Evolutionary conservation across 306 rosid species (phyloP).

Genomic region (Trifolium fragiferum): DNA sequence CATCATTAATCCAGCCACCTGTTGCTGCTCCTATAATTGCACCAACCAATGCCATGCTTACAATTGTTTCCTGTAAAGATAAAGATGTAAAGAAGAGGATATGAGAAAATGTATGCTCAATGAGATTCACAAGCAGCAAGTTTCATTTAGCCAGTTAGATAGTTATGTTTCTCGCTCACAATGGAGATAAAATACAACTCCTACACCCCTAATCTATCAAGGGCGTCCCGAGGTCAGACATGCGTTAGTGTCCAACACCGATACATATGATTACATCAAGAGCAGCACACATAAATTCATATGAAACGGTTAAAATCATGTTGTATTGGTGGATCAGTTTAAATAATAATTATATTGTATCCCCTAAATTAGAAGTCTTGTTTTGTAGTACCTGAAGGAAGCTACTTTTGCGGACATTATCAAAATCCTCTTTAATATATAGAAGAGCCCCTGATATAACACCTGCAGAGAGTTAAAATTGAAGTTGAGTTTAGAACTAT

Average conservation of each 20-base stretch:
- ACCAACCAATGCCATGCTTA: constrained; percentile 86
- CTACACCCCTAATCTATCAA: not conserved
- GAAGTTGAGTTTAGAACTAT: too few relatives aligned
- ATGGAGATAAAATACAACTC: not conserved
- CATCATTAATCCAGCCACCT: constrained; percentile 86
- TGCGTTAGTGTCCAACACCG: too few relatives aligned
- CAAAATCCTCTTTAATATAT: constrained; percentile 52
- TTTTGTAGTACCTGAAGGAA: constrained; percentile 47
- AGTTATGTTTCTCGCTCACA: constrained; percentile 2
- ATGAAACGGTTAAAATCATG: too few relatives aligned
- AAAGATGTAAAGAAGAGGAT: constrained; percentile 6
- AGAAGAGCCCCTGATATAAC: constrained; percentile 52
- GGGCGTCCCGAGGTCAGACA: too few relatives aligned
- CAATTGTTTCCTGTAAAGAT: constrained; percentile 70
- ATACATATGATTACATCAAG: too few relatives aligned
- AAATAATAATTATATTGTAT: too few relatives aligned
- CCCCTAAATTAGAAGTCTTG: too few relatives aligned
- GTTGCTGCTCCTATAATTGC: constrained; percentile 77
- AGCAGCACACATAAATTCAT: too few relatives aligned
- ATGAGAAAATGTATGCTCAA: constrained; percentile 3
- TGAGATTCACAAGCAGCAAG: constrained; percentile 9
- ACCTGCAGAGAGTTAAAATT: constrained; percentile 30
- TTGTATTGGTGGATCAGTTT: too few relatives aligned
- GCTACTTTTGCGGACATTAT: constrained; percentile 40
- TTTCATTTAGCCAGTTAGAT: not conserved